Evolutionary conservation across 306 rosid species (phyloP), one percentile per base, ranked within the genome.

Genomic region (Sindora glabra): DNA sequence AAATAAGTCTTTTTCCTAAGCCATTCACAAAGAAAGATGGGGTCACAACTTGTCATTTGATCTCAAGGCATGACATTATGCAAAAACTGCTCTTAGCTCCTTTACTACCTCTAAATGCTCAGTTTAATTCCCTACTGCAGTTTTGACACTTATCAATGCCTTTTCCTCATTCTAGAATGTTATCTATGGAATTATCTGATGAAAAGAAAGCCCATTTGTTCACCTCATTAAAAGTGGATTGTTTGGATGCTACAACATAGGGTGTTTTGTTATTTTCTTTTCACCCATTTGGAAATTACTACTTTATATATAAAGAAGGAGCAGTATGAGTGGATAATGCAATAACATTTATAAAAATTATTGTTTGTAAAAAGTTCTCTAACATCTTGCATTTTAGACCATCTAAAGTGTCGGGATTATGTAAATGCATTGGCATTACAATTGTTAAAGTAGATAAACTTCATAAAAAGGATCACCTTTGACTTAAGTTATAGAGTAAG

Each of bases 41-140:
- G 77, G 79, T 16, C 89, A 86, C 12, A 88, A 82, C 36, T 88
- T 83, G 86, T 45, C 94, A 92, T 19, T 77, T 92, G 4, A 87
- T 86, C 7, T 80, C 96, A 27, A 82, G 68, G 46, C 81, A 81
- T 47, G 98, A 92, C 79, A 77, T 89, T 29, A 86, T 92, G 90
- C 95, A 95, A 19, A 79, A 95, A 59, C 73, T 92, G 16, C 78
- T 86, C 59, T 80, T 84, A 68, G 81, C 92, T 34, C 96, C 96
- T 0, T 13, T 78, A 8, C 58, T 62, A 41, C 56, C 84, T 0
- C 65, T 68, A 73, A 65, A 73, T 45, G 11, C 79, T 59, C 84
- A 83, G 38, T 64, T 86, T 30, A 79, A 76, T 16, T 49, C 53
- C 53, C 71, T 91, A 8, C 84, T 82, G 5, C 79, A 81, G 53